Conservation (phyloP, 2,329 filamentous ascomycete species). For the Claviceps pazoutovae region DNA sequence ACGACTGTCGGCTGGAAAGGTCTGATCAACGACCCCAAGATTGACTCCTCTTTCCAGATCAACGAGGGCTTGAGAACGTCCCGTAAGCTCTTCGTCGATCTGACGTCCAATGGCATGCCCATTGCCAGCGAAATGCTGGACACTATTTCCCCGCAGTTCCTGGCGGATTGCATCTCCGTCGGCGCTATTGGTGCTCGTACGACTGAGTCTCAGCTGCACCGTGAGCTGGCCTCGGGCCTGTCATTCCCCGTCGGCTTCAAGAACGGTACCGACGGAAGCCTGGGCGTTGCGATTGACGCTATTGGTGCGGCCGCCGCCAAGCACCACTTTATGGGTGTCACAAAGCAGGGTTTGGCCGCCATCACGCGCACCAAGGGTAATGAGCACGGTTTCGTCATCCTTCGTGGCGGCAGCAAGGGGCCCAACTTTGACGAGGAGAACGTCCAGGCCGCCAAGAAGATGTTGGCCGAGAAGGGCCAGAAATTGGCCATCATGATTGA, state of each 20-base stretch:
- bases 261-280: constrained; percentile 90
- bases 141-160: constrained; percentile 95
- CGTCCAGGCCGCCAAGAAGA: constrained; percentile 66
- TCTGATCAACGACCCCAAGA: constrained; percentile 96
- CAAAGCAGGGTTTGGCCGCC: constrained; percentile 89
- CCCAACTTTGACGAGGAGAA: constrained; percentile 87
- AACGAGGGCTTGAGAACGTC: constrained; percentile 93
- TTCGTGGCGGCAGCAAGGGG: constrained; percentile 80
- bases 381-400: constrained; percentile 93
- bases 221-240: constrained; percentile 85
- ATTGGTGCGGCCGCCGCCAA: constrained; percentile 75
- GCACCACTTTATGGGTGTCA: constrained; percentile 98
- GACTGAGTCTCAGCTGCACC: constrained; percentile 91
- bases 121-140: constrained; percentile 98
- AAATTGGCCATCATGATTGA: constrained; percentile 92
- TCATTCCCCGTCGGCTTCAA: constrained; percentile 99
- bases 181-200: constrained; percentile 93
- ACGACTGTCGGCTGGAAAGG: constrained; percentile 99
- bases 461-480: constrained; percentile 67
- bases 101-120: constrained; percentile 78
- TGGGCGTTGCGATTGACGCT: constrained; percentile 86
- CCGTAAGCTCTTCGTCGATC: constrained; percentile 83
- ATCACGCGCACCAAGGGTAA: constrained; percentile 91
- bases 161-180: constrained; percentile 88
- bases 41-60: constrained; percentile 94